A percentile compares a stretch with the other conserved stretches of the same genome.
These are phyloP conservation scores for Cryptosporidium canis DNA, from an alignment of 169 alveolate genomes.

Conservation along the genomic window DNA sequence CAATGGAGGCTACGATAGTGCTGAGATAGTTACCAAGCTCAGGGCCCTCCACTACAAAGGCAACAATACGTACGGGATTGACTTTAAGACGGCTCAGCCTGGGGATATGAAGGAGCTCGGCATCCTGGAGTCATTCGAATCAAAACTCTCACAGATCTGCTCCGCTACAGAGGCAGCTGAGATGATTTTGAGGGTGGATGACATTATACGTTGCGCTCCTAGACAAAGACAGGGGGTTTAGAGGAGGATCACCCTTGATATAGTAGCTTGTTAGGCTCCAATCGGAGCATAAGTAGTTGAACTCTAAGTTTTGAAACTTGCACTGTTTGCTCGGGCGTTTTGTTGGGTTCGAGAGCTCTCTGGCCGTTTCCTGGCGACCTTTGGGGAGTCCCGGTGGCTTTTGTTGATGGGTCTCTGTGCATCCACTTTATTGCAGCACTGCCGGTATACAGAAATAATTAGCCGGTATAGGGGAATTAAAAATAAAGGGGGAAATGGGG, in stretches of 20 bases:
- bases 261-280: background rate
- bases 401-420: background rate
- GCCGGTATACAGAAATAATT: conserved; percentile 2
- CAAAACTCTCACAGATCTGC: conserved; percentile 95
- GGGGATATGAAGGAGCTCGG: conserved; percentile 95
- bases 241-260: background rate
- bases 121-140: conserved; percentile 94
- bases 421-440: background rate
- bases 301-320: background rate
- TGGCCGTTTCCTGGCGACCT: too few species aligned
- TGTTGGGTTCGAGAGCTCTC: too few species aligned
- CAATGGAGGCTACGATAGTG: conserved; percentile 97
- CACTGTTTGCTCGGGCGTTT: too few species aligned
- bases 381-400: background rate
- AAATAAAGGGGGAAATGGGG: background rate
- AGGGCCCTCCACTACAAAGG: conserved; percentile 95
- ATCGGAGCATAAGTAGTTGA: conserved; percentile 7
- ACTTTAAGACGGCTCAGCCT: conserved; percentile 91
- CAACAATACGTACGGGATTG: conserved; percentile 89
- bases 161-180: conserved; percentile 99
- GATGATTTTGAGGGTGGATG: conserved; percentile 97
- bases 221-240: conserved; percentile 90
- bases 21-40: conserved; percentile 96
- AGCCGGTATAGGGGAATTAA: conserved; percentile 7
- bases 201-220: conserved; percentile 98